A percentile compares a stretch with the other conserved stretches of the same genome.
These are phyloP conservation scores for Eucalyptus regnans DNA, from an alignment of 345 rosid genomes.

Conservation along the genomic window DNA sequence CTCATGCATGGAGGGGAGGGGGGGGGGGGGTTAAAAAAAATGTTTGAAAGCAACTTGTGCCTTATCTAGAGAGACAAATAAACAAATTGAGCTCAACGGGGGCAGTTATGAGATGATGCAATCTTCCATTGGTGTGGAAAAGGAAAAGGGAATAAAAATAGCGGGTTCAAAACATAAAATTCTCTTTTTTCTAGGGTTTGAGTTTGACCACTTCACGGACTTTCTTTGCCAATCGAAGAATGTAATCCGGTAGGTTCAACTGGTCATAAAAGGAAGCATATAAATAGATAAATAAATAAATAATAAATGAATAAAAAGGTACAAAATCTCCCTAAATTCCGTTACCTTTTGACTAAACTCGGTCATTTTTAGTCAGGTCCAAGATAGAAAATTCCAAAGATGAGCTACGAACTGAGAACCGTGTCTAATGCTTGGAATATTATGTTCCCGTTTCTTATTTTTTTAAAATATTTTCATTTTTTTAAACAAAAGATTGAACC, in stretches of 20 bases:
- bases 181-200: not conserved
- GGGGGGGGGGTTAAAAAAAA: not conserved
- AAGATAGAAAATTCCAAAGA: not conserved
- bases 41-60: not conserved
- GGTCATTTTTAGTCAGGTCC: not conserved
- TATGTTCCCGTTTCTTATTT: not conserved
- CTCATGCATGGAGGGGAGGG: not conserved
- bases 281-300: not conserved
- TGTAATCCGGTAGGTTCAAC: not conserved
- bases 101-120: not conserved
- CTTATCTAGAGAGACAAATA: not conserved
- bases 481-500: not conserved
- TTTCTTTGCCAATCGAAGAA: not conserved
- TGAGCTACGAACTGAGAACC: not conserved
- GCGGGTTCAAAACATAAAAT: not conserved
- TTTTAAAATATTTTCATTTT: not conserved
- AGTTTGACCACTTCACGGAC: not conserved
- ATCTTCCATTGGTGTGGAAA: not conserved
- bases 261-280: not conserved
- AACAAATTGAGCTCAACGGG: not conserved
- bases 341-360: conserved; percentile 2
- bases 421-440: not conserved
- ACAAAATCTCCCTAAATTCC: conserved; percentile 2
- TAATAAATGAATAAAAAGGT: not conserved
- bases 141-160: not conserved